A percentile compares a stretch with the other conserved stretches of the same genome.
These are phyloP conservation scores for Blastobotrys arbuscula DNA, from an alignment of 1,139 yeast species.

Conservation along the genomic window DNA sequence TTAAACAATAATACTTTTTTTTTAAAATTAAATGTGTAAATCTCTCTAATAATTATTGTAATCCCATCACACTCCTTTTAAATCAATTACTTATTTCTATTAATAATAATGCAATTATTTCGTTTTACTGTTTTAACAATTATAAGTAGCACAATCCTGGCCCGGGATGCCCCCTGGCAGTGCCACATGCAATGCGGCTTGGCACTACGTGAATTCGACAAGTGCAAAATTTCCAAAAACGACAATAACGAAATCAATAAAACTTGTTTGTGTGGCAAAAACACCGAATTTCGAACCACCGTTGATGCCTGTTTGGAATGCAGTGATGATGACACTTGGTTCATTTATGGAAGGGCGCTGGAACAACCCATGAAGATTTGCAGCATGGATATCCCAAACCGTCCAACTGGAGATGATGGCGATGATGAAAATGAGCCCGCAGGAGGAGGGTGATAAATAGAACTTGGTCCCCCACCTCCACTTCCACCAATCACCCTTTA, in stretches of 20 bases:
- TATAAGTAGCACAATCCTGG: background rate
- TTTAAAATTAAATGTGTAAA: too few relatives aligned
- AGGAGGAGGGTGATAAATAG: background rate
- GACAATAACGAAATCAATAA: background rate
- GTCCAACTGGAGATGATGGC: background rate
- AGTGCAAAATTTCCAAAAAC: slow-evolving; percentile 3
- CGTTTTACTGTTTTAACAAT: background rate
- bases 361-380: slow-evolving; percentile 4
- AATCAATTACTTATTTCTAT: too few relatives aligned
- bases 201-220: slow-evolving; percentile 9
- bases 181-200: slow-evolving; percentile 11
- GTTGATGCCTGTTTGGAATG: slow-evolving; percentile 7
- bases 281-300: background rate
- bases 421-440: background rate
- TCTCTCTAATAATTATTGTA: too few relatives aligned
- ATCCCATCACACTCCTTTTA: too few relatives aligned
- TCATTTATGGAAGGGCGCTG: slow-evolving; percentile 1
- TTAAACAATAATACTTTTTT: too few relatives aligned
- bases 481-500: too few relatives aligned
- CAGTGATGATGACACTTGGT: slow-evolving; percentile 2
- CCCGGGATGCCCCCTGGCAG: slow-evolving; percentile 6
- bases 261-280: background rate
- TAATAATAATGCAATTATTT: background rate
- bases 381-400: background rate
- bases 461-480: background rate